Percentiles rank a stretch among this genome's conserved stretches.
Conservation (phyloP, 805 yeast species). For the Starmerella cellae region DNA sequence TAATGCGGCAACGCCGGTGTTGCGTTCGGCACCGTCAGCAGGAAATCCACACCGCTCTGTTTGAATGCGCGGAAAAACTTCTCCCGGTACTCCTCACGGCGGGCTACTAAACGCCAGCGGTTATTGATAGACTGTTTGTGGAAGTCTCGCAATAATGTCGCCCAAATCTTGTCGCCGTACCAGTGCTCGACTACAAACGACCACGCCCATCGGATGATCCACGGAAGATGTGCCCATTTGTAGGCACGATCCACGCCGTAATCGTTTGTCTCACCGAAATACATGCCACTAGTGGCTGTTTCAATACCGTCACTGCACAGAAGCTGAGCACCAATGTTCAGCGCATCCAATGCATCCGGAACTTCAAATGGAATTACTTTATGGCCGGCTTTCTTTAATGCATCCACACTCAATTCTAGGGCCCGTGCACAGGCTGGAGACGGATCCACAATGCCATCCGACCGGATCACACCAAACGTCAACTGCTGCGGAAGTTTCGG, state of each 20-base stretch:
- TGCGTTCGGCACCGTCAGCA: constrained; percentile 32
- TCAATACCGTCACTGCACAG: constrained; percentile 29
- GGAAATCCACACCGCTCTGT: constrained; percentile 28
- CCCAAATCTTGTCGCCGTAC: constrained; percentile 29
- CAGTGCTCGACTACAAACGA: constrained; percentile 26
- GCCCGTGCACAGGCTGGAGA: constrained; percentile 37
- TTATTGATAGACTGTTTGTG: constrained; percentile 27
- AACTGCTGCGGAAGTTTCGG: constrained; percentile 30
- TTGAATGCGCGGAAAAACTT: constrained; percentile 21
- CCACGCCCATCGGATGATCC: constrained; percentile 26
- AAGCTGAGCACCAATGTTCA: constrained; percentile 40
- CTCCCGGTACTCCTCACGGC: constrained; percentile 29
- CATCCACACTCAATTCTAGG: constrained; percentile 29
- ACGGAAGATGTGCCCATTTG: constrained; percentile 27
- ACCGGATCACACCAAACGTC: constrained; percentile 37
- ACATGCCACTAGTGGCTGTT: constrained; percentile 23
- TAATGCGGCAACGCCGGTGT: constrained; percentile 34
- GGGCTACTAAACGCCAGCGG: constrained; percentile 28
- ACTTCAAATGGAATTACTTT: constrained; percentile 34
- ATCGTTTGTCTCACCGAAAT: constrained; percentile 28
- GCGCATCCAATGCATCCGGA: constrained; percentile 44
- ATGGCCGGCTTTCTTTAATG: constrained; percentile 35
- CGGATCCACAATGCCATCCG: constrained; percentile 40
- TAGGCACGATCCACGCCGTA: constrained; percentile 28
- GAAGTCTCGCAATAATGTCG: constrained; percentile 29